Conservation (phyloP, 306 rosid genomes). For the Vigna hirtella region DNA sequence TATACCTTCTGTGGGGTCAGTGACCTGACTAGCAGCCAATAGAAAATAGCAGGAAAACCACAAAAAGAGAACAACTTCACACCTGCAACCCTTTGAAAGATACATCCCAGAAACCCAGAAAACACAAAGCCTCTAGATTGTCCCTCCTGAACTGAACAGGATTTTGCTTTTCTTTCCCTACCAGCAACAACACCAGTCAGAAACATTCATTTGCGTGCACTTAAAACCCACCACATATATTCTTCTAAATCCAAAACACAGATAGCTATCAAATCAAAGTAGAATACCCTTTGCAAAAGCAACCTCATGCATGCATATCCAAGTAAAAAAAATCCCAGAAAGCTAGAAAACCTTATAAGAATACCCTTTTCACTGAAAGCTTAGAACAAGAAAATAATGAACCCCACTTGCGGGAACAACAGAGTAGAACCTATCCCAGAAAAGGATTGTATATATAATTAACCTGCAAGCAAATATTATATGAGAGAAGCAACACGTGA, state of each 20-base stretch:
- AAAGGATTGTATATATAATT: not conserved
- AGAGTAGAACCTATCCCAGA: not conserved
- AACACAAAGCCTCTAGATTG: slow-evolving; percentile 26
- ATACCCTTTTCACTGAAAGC: slow-evolving; percentile 4
- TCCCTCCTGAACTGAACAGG: slow-evolving; percentile 38
- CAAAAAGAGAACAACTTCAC: slow-evolving; percentile 49
- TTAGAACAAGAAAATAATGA: not conserved
- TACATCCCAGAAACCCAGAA: slow-evolving; percentile 53
- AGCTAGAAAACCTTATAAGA: slow-evolving; percentile 15
- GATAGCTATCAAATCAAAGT: slow-evolving; percentile 16
- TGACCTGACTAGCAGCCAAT: slow-evolving; percentile 49
- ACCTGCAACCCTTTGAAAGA: slow-evolving; percentile 55
- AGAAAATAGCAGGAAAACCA: slow-evolving; percentile 60
- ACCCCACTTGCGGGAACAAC: slow-evolving; percentile 10
- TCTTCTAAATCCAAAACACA: slow-evolving; percentile 16
- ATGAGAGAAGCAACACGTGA: slow-evolving; percentile 20
- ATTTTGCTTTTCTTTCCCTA: slow-evolving; percentile 47
- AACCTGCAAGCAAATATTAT: slow-evolving; percentile 11
- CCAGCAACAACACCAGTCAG: slow-evolving; percentile 44
- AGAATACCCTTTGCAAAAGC: not conserved
- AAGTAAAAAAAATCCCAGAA: not conserved
- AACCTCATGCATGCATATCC: slow-evolving; percentile 5
- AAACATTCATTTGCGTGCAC: slow-evolving; percentile 30
- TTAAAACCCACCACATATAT: not conserved
- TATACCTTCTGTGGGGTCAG: slow-evolving; percentile 75